Evolutionary conservation across 352 stramenopile species (phyloP).

Genomic region (Phytophthora melonis): DNA sequence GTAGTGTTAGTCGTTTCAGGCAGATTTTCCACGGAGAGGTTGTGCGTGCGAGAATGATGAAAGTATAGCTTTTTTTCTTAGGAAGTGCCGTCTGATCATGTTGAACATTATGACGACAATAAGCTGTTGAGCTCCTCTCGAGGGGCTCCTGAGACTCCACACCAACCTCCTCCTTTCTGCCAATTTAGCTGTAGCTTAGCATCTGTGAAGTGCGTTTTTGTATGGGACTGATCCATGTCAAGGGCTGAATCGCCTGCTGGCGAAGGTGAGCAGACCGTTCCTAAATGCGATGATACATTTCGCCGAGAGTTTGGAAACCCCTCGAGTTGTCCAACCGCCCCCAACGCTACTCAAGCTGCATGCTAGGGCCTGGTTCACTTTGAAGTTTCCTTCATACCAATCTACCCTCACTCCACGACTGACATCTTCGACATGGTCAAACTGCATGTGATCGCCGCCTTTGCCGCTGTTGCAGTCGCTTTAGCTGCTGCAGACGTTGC

Average conservation of each 20-base stretch:
- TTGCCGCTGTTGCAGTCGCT: conserved; percentile 8
- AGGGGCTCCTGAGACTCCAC: conserved; percentile 61
- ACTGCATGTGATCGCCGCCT: background rate
- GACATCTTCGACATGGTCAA: conserved; percentile 18
- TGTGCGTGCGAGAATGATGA: conserved; percentile 63
- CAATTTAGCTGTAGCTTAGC: background rate
- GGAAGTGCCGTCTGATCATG: conserved; percentile 81
- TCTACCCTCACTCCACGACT: background rate
- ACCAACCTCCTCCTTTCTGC: conserved; percentile 17
- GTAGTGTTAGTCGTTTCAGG: background rate
- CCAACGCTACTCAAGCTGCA: background rate
- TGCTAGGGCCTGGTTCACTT: conserved; percentile 12
- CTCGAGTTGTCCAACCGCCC: conserved; percentile 3
- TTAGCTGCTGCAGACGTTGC: conserved; percentile 4
- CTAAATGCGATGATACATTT: conserved; percentile 16
- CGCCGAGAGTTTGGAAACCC: conserved; percentile 12
- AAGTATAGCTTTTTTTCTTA: conserved; percentile 74
- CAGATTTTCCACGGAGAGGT: background rate
- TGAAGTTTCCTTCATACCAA: conserved; percentile 18
- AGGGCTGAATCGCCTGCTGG: background rate
- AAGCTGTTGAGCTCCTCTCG: conserved; percentile 47
- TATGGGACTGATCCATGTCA: background rate
- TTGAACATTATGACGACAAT: conserved; percentile 78
- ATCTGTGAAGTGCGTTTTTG: background rate
- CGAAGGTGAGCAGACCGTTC: conserved; percentile 11